These are phyloP conservation scores for Fusarium albidum DNA, from an alignment of 2,329 filamentous ascomycete species.

Conservation along the genomic window DNA sequence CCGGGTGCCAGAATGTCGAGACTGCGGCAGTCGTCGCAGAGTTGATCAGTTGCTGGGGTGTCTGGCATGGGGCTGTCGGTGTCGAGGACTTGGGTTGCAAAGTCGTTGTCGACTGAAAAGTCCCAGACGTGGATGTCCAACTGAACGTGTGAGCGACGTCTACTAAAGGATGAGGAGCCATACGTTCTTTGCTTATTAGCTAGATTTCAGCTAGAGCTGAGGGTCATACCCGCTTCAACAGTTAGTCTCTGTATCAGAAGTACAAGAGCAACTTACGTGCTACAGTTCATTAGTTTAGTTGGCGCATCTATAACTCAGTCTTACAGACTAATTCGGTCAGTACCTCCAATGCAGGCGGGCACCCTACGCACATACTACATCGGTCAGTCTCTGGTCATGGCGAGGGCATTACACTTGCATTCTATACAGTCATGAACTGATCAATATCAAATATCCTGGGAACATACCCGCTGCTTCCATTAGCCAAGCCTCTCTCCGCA, in stretches of 20 bases:
- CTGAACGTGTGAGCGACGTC: background rate
- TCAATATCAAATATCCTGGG: too few relatives aligned
- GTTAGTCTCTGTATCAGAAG: too few relatives aligned
- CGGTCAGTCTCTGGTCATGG: too few relatives aligned
- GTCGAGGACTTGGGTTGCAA: constrained; percentile 1
- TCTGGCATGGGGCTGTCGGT: background rate
- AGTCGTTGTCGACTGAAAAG: constrained; percentile 4
- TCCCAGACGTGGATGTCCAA: constrained; percentile 11
- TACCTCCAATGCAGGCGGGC: too few relatives aligned
- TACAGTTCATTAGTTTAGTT: too few relatives aligned
- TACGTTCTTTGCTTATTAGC: background rate
- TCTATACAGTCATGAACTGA: too few relatives aligned
- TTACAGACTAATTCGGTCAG: too few relatives aligned
- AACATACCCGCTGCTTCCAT: background rate
- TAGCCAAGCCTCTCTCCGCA: background rate
- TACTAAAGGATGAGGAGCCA: background rate
- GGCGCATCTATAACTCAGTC: too few relatives aligned
- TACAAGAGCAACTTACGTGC: too few relatives aligned
- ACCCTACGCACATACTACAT: too few relatives aligned
- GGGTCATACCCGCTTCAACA: too few relatives aligned
- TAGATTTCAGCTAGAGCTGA: background rate
- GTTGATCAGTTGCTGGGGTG: background rate
- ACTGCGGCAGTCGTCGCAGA: background rate
- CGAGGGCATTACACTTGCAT: too few relatives aligned
- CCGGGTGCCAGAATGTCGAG: background rate